Evolutionary conservation across 345 rosid genomes (phyloP), one percentile per base, ranked within the genome.

Genomic region (Populus deltoides): DNA sequence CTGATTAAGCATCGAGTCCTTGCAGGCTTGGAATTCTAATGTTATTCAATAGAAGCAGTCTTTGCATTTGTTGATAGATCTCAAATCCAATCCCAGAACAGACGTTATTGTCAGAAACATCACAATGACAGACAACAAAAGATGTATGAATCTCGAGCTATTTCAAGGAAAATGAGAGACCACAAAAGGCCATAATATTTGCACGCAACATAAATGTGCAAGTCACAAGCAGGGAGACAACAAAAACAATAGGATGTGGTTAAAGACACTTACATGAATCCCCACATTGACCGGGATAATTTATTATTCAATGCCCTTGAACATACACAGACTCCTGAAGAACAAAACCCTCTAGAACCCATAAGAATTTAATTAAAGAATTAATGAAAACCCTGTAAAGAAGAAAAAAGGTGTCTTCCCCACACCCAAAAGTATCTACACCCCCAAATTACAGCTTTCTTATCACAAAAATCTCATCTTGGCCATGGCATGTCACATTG

Each of bases 401-500:
- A 43, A 25, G 33, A 75, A 63, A 49, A 49, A 66, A 71, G 27
- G 72, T 75, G 68, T 75, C 75, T 7, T 67, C 55, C 72, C 73
- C 79, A 41, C 24, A 75, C 62, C 79, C 79, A 72, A 65, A 24
- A 55, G 83, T 81, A 81, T 81, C 83, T 81, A 81, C 83, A 81
- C 73, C 80, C 72, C 83, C 79, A 75, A 75, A 63, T 75, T 62
- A 68, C 78, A 65, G n/a, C 71, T 75, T 80, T 71, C 83, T 70
- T 80, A 53, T 53, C 79, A 53, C 76, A 45, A 59, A 76, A 62
- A 57, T 10, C 5, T 57, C 63, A 6, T 61, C 77, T 71, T 3
- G 29, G 74, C 45, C 74, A 47, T 43, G 47, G 61, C 75, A 81
- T 18, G 35, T 49, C 43, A 17, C 73, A 67, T 49, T 27, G 63